phyloP scores from a whole-genome alignment of 177 flowering plant genomes.

The Vitis hybrid region DNA sequence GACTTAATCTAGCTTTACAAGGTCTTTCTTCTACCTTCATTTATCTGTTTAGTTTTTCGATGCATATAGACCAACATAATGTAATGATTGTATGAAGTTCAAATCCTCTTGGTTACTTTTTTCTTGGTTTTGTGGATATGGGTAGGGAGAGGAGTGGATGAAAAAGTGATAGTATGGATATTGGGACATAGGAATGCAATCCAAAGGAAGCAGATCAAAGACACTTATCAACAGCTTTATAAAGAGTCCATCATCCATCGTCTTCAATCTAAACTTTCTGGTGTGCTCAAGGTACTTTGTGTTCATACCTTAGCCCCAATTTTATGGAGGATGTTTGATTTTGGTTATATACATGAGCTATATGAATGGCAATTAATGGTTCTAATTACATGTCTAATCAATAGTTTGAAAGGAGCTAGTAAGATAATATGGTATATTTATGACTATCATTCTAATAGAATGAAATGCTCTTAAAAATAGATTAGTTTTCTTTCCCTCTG shows the following conservation, averaged over 20 bases:
- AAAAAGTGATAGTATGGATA: constrained; percentile 57
- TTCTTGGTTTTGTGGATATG: neutral
- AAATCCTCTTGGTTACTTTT: neutral
- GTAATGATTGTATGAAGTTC: no score
- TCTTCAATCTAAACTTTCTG: constrained; percentile 66
- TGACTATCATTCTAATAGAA: no score
- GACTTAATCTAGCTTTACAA: constrained; percentile 53
- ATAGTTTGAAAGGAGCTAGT: no score
- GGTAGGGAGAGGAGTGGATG: constrained; percentile 81
- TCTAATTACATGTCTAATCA: no score
- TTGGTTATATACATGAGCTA: no score
- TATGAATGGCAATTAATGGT: no score
- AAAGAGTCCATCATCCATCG: constrained; percentile 57
- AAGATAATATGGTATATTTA: no score
- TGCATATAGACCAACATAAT: neutral
- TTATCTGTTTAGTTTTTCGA: neutral
- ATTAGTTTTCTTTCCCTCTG: no score
- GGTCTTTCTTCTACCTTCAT: constrained; percentile 30
- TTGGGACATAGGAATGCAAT: constrained; percentile 72
- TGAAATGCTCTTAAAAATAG: no score
- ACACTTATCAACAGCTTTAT: constrained; percentile 62
- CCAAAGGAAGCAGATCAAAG: constrained; percentile 63
- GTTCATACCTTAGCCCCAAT: neutral
- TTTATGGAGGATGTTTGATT: no score
- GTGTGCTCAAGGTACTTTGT: constrained; percentile 59